Evolutionary conservation across 164 flowering plant species (phyloP), one percentile per base, ranked within the genome.

Genomic region (Taxillus chinensis): DNA sequence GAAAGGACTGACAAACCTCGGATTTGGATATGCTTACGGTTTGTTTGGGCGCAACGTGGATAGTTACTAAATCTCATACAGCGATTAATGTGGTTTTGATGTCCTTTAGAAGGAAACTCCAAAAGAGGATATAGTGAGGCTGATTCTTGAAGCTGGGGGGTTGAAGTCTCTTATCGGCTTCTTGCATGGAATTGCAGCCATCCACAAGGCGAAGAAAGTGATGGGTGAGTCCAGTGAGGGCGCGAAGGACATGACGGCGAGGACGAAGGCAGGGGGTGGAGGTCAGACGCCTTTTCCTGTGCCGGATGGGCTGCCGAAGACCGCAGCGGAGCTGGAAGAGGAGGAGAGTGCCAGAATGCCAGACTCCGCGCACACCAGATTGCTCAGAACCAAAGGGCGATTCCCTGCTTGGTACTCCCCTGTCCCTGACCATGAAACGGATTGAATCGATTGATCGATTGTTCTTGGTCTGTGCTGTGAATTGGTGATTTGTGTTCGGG

Each of bases 301-400:
- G 27, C 96, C 96, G 7, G 98, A 92, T 45, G 93, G 96, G 39
- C 60, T 92, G 73, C 98, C 96, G 0, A 90, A 85, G 62, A 65
- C 83, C 0, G 42, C 15, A 17, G 80, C 80, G 55, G 98, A 90
- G 70, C 10, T 90, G 7, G 90, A 86, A 59, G 98, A 92, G 67
- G 98, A 92, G 70, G 96, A 90, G 74, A 64, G 63, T 9, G 80
- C 67, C 4, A 82, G 73, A 71, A 82, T 90, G 96, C 89, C 89
- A 0, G 98, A 92, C 60, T 92, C 96, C 7, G 77, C 89, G 0
- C 83, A 53, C 75, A 90, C 98, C 1, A 81, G 87, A 40, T 64
- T 92, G 67, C 87, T 92, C 14, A 78, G 96, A 74, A 65, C 73
- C 55, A 90, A 57, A 53, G 93, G 91, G 4, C 77, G 43, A 62